These are phyloP conservation scores for Knufia fluminis DNA, from an alignment of 2,329 filamentous ascomycete species.

Conservation along the genomic window DNA sequence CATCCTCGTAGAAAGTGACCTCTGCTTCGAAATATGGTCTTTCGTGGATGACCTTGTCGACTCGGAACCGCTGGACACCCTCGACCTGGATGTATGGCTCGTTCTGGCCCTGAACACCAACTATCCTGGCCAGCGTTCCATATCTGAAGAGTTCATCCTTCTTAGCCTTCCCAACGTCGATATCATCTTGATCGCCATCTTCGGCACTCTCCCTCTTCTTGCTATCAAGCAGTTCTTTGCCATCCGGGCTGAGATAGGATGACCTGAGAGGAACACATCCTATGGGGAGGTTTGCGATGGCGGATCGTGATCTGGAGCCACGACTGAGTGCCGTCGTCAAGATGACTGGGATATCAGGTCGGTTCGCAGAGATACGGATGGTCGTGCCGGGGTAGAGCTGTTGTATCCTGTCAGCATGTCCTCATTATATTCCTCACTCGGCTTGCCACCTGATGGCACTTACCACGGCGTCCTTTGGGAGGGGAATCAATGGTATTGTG, in stretches of 20 bases:
- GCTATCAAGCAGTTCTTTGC: conserved; percentile 64
- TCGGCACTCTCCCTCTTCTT: conserved; percentile 44
- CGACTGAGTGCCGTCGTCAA: conserved; percentile 77
- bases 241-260: conserved; percentile 61
- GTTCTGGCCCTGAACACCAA: conserved; percentile 65
- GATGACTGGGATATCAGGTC: conserved; percentile 79
- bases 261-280: conserved; percentile 81
- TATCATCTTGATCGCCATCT: conserved; percentile 30
- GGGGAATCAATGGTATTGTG: conserved; percentile 66
- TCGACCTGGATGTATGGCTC: conserved; percentile 82
- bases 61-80: conserved; percentile 65
- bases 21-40: conserved; percentile 79
- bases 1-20: conserved; percentile 60
- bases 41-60: conserved; percentile 67
- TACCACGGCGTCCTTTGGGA: conserved; percentile 63
- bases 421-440: neutral
- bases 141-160: conserved; percentile 71
- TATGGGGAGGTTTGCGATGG: conserved; percentile 63
- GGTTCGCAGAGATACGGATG: conserved; percentile 64
- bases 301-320: conserved; percentile 54
- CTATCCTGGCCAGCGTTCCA: conserved; percentile 71
- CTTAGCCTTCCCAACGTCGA: conserved; percentile 51
- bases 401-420: conserved; percentile 2
- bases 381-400: conserved; percentile 71
- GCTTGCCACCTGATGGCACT: conserved; percentile 4